Base-by-base conservation (phyloP, 2,329 filamentous ascomycete genomes). In the Neonectria sp. region DNA sequence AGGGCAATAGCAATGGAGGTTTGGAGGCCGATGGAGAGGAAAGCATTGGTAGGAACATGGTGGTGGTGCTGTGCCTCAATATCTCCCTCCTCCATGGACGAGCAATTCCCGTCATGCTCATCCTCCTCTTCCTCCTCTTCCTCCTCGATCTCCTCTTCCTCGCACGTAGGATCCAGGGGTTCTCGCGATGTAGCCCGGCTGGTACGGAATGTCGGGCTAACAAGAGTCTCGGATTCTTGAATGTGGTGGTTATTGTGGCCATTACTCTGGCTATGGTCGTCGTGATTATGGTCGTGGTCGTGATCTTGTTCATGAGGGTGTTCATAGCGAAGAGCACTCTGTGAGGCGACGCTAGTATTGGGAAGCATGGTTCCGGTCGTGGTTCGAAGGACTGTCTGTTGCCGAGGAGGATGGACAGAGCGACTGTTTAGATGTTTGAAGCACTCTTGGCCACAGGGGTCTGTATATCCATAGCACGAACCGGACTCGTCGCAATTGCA, bases 1-100 rank as follows among this genome's bases (percentile, higher is more conserved):
- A 99, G 85, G 8, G 95, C 95, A 70, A 99, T 98, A 6, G 96
- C 96, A 57, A 98, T 91, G 17, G 94, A 95, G 0, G 96, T 98
- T 80, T 99, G 96, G 1, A 99, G 88, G n/a, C 96, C 95, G 67
- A 98, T 96, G 59, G 93, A 93, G 69, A 98, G 86, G 79, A 98
- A 99, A 6, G 94, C 94, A 76, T 98, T 98, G 68, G 93, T 91
- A 0, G 95, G 94, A 3, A 98, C 95, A 79, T 99, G 96, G 80
- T 99, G 95, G 77, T 99, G 95, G 77, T 98, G 94, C 67, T 85
- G 84, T 6, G 83, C 82, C 67, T 88, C 86, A 6, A 82, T n/a
- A 59, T 88, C 86, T 2, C 79, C 80, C 11, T 81, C 79, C 5
- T 78, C 73, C 55, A 71, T 71, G 31, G 78, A 75, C 5, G 76